A percentile compares a stretch with the other conserved stretches of the same genome.
phyloP scores from a whole-genome alignment of 495 filamentous ascomycete genomes.

The Parmelia sp. region DNA sequence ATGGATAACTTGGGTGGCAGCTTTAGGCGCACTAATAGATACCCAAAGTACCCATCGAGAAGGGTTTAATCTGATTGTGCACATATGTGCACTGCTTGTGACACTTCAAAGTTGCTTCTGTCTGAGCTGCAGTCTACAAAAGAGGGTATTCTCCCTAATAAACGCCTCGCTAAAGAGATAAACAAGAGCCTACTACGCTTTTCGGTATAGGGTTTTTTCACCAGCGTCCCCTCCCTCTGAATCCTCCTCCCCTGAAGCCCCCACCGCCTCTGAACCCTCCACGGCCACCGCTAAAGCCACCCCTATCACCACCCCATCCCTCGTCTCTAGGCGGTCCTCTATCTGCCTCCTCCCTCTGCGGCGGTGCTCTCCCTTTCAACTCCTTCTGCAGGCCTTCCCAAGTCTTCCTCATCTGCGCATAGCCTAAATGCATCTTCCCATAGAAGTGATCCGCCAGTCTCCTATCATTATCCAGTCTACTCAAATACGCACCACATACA shows the following conservation, averaged over 20 bases:
- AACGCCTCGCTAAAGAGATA: slow-evolving; percentile 24
- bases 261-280: slow-evolving; percentile 41
- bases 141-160: slow-evolving; percentile 11
- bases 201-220: neutral
- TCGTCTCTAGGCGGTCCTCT: slow-evolving; percentile 39
- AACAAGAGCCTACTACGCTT: neutral
- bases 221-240: slow-evolving; percentile 22
- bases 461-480: slow-evolving; percentile 86
- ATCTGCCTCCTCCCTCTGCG: slow-evolving; percentile 46
- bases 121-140: neutral
- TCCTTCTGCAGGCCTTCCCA: slow-evolving; percentile 82
- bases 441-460: slow-evolving; percentile 96
- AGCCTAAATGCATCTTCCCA: slow-evolving; percentile 98
- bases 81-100: neutral
- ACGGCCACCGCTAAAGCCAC: slow-evolving; percentile 48
- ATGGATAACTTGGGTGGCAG: neutral
- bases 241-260: slow-evolving; percentile 35
- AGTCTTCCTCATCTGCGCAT: slow-evolving; percentile 94
- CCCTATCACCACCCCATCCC: slow-evolving; percentile 44
- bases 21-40: neutral
- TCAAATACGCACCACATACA: slow-evolving; percentile 91
- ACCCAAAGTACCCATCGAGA: neutral
- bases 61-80: neutral
- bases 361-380: slow-evolving; percentile 62
- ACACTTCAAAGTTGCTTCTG: neutral